These are phyloP conservation scores for Paxillus involutus DNA, from an alignment of 768 basidiomycete genomes.

Conservation along the genomic window DNA sequence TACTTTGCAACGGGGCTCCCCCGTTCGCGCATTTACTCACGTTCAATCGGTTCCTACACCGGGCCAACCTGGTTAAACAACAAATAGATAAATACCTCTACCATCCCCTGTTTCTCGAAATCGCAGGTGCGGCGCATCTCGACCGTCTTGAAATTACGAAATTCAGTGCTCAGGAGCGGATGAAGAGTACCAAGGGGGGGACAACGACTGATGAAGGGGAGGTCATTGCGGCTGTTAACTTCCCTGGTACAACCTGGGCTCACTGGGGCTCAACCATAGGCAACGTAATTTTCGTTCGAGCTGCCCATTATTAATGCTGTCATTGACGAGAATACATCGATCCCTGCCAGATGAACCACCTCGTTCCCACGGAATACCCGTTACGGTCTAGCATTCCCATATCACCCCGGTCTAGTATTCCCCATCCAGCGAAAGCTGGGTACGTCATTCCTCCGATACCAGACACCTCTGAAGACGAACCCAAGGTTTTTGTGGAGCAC, in stretches of 20 bases:
- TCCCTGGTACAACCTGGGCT: slow-evolving; percentile 9
- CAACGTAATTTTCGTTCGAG: slow-evolving; percentile 14
- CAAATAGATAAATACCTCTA: slow-evolving; percentile 31
- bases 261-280: slow-evolving; percentile 28
- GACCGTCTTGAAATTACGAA: slow-evolving; percentile 1
- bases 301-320: too few relatives aligned
- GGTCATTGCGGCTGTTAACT: slow-evolving; percentile 3
- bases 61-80: slow-evolving; percentile 37
- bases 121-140: slow-evolving; percentile 21
- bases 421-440: slow-evolving; percentile 13
- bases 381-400: slow-evolving; percentile 21
- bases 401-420: slow-evolving; percentile 18
- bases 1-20: slow-evolving; percentile 29
- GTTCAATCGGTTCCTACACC: slow-evolving; percentile 44
- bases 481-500: too few relatives aligned
- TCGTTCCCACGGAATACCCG: slow-evolving; percentile 39
- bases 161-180: slow-evolving; percentile 20
- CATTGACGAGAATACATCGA: slow-evolving; percentile 24
- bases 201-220: neutral
- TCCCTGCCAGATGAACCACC: slow-evolving; percentile 30
- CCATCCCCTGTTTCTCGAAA: slow-evolving; percentile 50
- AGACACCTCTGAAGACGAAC: too few relatives aligned
- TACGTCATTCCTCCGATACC: slow-evolving; percentile 19
- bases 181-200: slow-evolving; percentile 10
- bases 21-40: slow-evolving; percentile 42